Percentiles rank a stretch among this genome's conserved stretches.
phyloP scores from a whole-genome alignment of 148 eudicot species.

The Rhododendron henanense region DNA sequence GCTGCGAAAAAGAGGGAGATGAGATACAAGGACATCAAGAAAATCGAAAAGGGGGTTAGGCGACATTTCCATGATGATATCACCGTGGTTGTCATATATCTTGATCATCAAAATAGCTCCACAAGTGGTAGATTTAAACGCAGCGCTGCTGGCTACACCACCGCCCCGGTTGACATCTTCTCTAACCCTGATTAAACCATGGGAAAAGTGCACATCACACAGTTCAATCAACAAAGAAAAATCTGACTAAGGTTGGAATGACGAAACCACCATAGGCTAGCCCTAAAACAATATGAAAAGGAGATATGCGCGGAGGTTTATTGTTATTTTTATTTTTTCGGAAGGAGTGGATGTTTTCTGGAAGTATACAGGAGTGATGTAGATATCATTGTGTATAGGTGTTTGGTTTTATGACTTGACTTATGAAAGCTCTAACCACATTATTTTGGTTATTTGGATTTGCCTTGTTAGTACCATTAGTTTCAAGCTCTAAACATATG shows the following conservation, averaged over 20 bases:
- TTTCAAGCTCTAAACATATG: neutral
- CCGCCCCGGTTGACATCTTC: slow-evolving; percentile 16
- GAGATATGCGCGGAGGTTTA: neutral
- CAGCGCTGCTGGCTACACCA: neutral
- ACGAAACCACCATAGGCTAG: neutral
- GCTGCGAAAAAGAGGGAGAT: slow-evolving; percentile 10
- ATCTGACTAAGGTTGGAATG: neutral
- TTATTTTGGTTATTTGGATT: neutral
- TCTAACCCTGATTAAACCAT: slow-evolving; percentile 3
- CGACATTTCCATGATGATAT: slow-evolving; percentile 21
- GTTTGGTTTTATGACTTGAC: neutral
- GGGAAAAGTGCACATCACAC: neutral
- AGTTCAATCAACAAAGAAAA: neutral
- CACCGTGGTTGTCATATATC: slow-evolving; percentile 16
- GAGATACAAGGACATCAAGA: slow-evolving; percentile 5
- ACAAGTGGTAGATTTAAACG: neutral
- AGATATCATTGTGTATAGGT: neutral
- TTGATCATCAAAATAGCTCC: slow-evolving; percentile 5
- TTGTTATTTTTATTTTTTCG: neutral
- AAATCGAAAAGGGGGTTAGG: neutral
- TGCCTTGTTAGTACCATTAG: neutral
- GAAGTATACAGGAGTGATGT: neutral
- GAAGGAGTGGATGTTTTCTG: neutral
- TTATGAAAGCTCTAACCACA: neutral
- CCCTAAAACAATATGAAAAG: neutral